Base-by-base conservation (phyloP, 2,329 filamentous ascomycete species). In the Cytospora leucostoma region DNA sequence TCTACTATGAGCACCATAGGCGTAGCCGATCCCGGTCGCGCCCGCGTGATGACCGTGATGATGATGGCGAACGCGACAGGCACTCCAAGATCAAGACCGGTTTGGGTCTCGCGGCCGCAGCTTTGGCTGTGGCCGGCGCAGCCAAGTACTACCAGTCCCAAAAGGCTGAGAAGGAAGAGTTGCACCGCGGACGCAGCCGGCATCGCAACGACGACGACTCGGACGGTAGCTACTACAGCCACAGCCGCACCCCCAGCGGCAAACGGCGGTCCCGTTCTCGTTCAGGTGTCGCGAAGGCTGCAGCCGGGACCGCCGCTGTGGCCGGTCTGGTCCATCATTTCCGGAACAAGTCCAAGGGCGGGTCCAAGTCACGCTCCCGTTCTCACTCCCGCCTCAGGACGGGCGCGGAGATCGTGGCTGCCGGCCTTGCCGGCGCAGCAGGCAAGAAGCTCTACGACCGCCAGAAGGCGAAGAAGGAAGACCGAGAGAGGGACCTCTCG, bases 41-140 rank as follows among this genome's bases (percentile, higher is more conserved):
- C 68, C 67, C 72, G 73, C 66, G 65, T 72, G 68, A 76, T 72
- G 54, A 57, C 37, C 56, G 44, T 33, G 63, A 62, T 34, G 47
- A 63, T 15, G 53, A 59, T 11, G 56, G 60, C 32, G 57, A 51
- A 32, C 70, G 74, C 70, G 62, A 71, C 72, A 62, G 72, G 67
- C 78, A 78, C 67, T 80, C 78, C 50, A 80, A 80, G 56, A 76
- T 88, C 61, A 86, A 86, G 72, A 87, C 84, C 1, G 86, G 85
- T 27, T 76, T 88, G 27, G 86, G 85, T 37, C 79, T 88, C 50
- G 86, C 86, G 10, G 86, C 85, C 11, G 85, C 86, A 27, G 86
- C 85, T 17, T 78, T 88, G 32, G 86, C 86, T 8, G 84, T 87
- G 21, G 85, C 86, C 4, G 86, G 86, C n/a, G 86, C 86, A 6